Evolutionary conservation across 164 flowering plant genomes (phyloP).

Genomic region (Brasenia schreberi): DNA sequence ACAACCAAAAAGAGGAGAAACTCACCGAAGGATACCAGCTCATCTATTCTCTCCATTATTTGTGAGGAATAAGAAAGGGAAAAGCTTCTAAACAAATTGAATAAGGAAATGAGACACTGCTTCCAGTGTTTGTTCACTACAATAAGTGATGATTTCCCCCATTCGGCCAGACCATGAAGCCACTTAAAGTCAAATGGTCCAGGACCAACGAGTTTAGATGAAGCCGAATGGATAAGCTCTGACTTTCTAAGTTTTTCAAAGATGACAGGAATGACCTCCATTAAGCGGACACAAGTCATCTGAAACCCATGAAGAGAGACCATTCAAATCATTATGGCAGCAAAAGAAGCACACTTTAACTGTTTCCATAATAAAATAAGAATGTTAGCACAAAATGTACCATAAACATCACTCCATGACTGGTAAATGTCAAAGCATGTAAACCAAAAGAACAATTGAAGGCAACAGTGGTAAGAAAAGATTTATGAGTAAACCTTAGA

Average conservation of each 20-base stretch:
- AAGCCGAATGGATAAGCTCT: constrained; percentile 7
- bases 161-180: constrained; percentile 72
- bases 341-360: too few species aligned
- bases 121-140: constrained; percentile 68
- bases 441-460: too few species aligned
- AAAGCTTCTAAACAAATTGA: constrained; percentile 30
- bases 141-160: constrained; percentile 68
- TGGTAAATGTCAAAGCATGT: too few species aligned
- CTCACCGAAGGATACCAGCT: constrained; percentile 51
- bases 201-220: constrained; percentile 8
- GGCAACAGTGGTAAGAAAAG: too few species aligned
- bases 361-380: too few species aligned
- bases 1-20: neutral
- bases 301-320: constrained; percentile 20
- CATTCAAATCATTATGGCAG: neutral
- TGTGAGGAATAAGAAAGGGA: constrained; percentile 19
- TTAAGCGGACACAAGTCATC: constrained; percentile 88
- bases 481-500: too few species aligned
- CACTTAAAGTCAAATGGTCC: constrained; percentile 29
- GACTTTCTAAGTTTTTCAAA: constrained; percentile 33
- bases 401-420: too few species aligned
- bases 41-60: constrained; percentile 31
- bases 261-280: constrained; percentile 67
- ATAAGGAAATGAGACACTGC: constrained; percentile 34
- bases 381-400: too few species aligned